Conservation (phyloP, 768 basidiomycete genomes). For the Lactarius psammicola region DNA sequence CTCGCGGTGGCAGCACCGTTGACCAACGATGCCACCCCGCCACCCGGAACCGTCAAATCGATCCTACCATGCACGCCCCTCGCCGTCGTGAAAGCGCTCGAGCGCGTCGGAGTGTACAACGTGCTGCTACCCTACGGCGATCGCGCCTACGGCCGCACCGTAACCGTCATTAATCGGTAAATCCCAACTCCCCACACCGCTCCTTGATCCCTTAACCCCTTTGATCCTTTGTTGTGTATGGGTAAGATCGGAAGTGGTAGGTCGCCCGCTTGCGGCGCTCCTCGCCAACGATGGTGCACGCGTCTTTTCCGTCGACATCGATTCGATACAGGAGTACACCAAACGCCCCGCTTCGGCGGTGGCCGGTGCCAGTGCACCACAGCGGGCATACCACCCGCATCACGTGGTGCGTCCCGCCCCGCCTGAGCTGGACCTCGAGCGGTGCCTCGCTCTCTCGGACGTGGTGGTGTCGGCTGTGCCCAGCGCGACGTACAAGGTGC, state of each 20-base stretch:
- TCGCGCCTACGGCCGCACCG: conserved; percentile 86
- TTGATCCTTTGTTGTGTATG: neutral
- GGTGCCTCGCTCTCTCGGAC: conserved; percentile 83
- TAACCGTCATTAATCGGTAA: conserved; percentile 93
- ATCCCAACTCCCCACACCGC: conserved; percentile 24
- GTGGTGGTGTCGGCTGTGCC: conserved; percentile 96
- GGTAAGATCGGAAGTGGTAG: conserved; percentile 92
- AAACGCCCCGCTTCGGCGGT: conserved; percentile 64
- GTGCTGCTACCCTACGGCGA: conserved; percentile 90
- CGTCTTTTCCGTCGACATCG: conserved; percentile 93
- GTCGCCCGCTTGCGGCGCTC: conserved; percentile 92
- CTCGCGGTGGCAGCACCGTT: conserved; percentile 35
- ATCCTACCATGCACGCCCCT: conserved; percentile 97
- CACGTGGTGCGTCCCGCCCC: conserved; percentile 68
- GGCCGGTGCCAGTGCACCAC: conserved; percentile 9
- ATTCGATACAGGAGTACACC: conserved; percentile 96
- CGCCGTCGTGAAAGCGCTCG: conserved; percentile 93
- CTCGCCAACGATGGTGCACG: conserved; percentile 95
- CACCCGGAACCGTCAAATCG: conserved; percentile 87
- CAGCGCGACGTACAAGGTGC: conserved; percentile 77
- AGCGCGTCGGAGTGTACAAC: conserved; percentile 91
- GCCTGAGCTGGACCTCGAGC: conserved; percentile 62
- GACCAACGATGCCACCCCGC: conserved; percentile 57
- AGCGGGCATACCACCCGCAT: conserved; percentile 71
- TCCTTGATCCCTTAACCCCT: neutral